Evolutionary conservation across 2,329 filamentous ascomycete genomes (phyloP).

Genomic region (Ascochyta rabiei): DNA sequence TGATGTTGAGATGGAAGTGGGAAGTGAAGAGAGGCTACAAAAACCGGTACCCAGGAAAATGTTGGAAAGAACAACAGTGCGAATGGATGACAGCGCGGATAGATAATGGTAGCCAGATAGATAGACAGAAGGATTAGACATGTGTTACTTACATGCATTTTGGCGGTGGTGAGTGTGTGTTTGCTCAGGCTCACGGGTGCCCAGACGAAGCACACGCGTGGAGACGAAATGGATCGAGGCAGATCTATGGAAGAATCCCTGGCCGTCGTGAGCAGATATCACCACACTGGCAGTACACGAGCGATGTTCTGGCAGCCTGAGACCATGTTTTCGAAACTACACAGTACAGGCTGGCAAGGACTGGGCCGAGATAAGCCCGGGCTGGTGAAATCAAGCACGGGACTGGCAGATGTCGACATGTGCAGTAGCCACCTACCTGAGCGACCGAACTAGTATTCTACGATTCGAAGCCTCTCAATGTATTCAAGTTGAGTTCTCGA

Average conservation of each 20-base stretch:
- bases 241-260: background rate
- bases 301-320: too few relatives aligned
- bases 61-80: too few relatives aligned
- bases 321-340: too few relatives aligned
- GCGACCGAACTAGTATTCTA: background rate
- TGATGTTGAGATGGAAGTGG: background rate
- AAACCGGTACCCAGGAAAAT: background rate
- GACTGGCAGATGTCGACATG: too few relatives aligned
- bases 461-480: background rate
- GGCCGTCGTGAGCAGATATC: background rate
- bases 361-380: too few relatives aligned
- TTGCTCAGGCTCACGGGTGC: background rate
- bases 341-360: too few relatives aligned
- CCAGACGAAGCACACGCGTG: background rate
- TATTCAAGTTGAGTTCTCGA: background rate
- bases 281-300: too few relatives aligned
- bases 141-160: slow-evolving; percentile 20
- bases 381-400: too few relatives aligned
- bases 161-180: background rate
- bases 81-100: too few relatives aligned
- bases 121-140: background rate
- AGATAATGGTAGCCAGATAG: background rate
- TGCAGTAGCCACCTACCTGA: too few relatives aligned
- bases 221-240: background rate
- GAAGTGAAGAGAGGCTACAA: background rate